Base-by-base conservation (phyloP, 2,329 filamentous ascomycete genomes). In the Cladosporium sp. region DNA sequence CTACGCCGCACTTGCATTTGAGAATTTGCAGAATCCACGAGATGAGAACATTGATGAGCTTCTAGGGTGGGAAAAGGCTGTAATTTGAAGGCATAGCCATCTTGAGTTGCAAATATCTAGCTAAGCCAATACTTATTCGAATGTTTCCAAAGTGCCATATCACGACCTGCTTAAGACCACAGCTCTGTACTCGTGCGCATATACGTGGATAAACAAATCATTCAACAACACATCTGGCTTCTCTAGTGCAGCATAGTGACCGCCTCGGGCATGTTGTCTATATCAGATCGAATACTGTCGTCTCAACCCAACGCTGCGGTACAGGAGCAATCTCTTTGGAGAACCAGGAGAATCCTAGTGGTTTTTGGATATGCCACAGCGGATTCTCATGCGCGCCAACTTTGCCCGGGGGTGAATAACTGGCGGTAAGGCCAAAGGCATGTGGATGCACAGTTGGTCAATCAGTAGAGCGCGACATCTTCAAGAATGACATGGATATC, bases 391-490 rank as follows among this genome's bases (percentile, higher is more conserved):
- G 59, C 17, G 58, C 48, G 11, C 43, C 62, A 56, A 54, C 57
- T 15, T 30, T 56, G 0, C 53, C 53, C 22, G 3, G 62, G 60
- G 13, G 45, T 48, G 36, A 48, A 41, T 5, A 48, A 12, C 37
- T 48, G 45, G 7, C 74, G 69, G 50, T 80, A 79, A 1, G 72
- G 68, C 59, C 75, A 80, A 22, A 79, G 71, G 18, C 65, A 72
- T 7, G 69, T 70, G 0, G 75, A 70, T 27, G 72, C 72, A 5
- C 69, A 75, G 18, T 72, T 72, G 0, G 77, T 78, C 47, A 80
- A 65, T 78, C 78, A 82, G 58, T 80, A 82, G 3, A 82, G 57
- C 4, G 72, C 73, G n/a, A 79, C 71, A 18, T 69, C 62, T 7
- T 70, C 67, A 1, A 82, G 62, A 8, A 81, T 75, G 1, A 67